Conservation (phyloP, 176 grass and related monocot genomes). For the Aegilops umbellulata region DNA sequence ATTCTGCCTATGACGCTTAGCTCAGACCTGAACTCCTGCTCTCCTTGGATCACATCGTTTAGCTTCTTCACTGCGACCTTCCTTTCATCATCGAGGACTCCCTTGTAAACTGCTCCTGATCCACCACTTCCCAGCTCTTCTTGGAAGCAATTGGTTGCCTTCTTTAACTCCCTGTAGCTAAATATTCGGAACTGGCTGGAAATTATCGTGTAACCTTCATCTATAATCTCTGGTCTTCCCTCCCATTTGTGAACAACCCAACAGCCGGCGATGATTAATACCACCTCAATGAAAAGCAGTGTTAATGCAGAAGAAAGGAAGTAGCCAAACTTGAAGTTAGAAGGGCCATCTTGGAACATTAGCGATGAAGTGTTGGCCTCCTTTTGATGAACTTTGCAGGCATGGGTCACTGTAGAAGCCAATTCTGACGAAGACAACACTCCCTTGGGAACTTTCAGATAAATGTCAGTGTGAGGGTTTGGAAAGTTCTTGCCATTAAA, state of each 20-base stretch:
- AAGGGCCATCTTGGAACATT: not conserved
- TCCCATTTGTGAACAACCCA: conserved; percentile 39
- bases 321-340: conserved; percentile 35
- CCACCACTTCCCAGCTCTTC: conserved; percentile 49
- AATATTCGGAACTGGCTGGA: conserved; percentile 47
- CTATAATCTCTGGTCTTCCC: not conserved
- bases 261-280: conserved; percentile 25
- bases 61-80: conserved; percentile 57
- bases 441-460: conserved; percentile 37
- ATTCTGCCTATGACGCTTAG: conserved; percentile 51
- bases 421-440: not conserved
- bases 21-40: conserved; percentile 57
- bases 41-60: conserved; percentile 31
- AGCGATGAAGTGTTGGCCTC: not conserved
- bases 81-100: conserved; percentile 37
- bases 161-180: conserved; percentile 58
- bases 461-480: conserved; percentile 23
- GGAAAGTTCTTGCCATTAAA: conserved; percentile 41
- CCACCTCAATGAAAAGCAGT: conserved; percentile 40
- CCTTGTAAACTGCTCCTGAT: conserved; percentile 58
- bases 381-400: conserved; percentile 17
- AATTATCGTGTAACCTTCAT: conserved; percentile 29
- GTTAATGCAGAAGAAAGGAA: conserved; percentile 49
- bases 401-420: not conserved
- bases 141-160: conserved; percentile 40